A percentile compares a stretch with the other conserved stretches of the same genome.
Evolutionary conservation across 306 rosid genomes (phyloP).

Genomic region (Fragaria vesca): DNA sequence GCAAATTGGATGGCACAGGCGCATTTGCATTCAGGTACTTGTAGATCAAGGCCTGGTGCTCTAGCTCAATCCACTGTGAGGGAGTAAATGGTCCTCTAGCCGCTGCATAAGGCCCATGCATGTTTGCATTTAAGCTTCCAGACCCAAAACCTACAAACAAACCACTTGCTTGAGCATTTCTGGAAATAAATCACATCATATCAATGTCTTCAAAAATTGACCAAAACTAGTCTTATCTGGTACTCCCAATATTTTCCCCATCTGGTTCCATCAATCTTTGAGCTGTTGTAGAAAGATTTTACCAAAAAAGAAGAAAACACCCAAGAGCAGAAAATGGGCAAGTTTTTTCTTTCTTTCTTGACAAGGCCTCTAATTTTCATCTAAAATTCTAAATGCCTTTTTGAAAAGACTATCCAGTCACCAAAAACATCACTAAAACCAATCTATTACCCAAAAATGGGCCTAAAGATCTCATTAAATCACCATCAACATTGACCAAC

Average conservation of each 20-base stretch:
- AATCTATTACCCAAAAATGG: constrained; percentile 13
- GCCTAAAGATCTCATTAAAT: constrained; percentile 13
- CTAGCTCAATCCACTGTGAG: constrained; percentile 61
- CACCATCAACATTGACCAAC: constrained; percentile 11
- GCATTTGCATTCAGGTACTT: constrained; percentile 49
- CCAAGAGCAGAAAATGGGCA: neutral
- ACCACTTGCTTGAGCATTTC: constrained; percentile 6
- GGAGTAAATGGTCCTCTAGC: constrained; percentile 50
- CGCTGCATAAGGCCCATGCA: constrained; percentile 38
- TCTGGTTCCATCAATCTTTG: constrained; percentile 10
- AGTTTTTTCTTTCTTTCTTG: constrained; percentile 17
- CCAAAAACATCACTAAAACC: constrained; percentile 14
- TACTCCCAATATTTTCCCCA: neutral
- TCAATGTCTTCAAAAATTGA: neutral
- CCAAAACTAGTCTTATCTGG: constrained; percentile 9
- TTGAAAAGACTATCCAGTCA: constrained; percentile 15
- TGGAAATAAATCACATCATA: neutral
- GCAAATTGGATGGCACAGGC: constrained; percentile 51
- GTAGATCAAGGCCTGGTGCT: constrained; percentile 64
- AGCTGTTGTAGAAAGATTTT: neutral
- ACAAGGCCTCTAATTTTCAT: constrained; percentile 22
- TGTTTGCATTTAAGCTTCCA: constrained; percentile 38
- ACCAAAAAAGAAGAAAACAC: constrained; percentile 8
- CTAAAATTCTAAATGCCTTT: constrained; percentile 8
- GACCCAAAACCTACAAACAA: constrained; percentile 33